Conservation (phyloP, 768 basidiomycete genomes). For the Lactarius hengduanensis region DNA sequence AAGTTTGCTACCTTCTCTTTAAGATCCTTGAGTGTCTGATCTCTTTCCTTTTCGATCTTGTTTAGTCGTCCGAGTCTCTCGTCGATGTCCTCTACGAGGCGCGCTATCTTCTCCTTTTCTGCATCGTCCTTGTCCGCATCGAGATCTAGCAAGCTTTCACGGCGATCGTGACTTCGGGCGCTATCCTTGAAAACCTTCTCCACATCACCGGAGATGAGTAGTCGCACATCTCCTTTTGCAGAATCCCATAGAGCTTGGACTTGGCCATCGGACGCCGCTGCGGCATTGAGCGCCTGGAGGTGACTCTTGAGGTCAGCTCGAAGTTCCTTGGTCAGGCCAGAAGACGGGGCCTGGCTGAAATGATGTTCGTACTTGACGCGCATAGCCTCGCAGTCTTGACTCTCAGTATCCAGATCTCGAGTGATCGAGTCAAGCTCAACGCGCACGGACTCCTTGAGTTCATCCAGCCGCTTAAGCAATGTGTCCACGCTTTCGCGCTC, state of each 20-base stretch:
- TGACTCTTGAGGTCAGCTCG: constrained; percentile 82
- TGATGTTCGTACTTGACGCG: constrained; percentile 82
- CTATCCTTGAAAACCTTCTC: constrained; percentile 65
- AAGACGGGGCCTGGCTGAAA: constrained; percentile 86
- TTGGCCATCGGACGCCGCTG: constrained; percentile 74
- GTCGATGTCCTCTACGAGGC: constrained; percentile 71
- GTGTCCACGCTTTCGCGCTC: constrained; percentile 64
- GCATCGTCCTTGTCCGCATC: constrained; percentile 66
- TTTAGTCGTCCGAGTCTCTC: constrained; percentile 73
- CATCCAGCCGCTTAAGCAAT: constrained; percentile 56
- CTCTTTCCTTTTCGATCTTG: constrained; percentile 82
- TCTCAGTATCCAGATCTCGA: constrained; percentile 76
- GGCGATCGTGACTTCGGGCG: constrained; percentile 39
- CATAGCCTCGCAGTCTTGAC: constrained; percentile 83
- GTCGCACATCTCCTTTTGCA: constrained; percentile 59
- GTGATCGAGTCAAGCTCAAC: constrained; percentile 60
- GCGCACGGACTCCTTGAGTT: constrained; percentile 56
- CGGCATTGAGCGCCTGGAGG: constrained; percentile 67
- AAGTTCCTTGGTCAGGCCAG: constrained; percentile 64
- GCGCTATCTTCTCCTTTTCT: constrained; percentile 65
- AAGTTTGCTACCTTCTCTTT: constrained; percentile 78
- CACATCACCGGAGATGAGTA: constrained; percentile 57
- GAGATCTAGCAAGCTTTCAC: constrained; percentile 64
- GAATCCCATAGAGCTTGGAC: constrained; percentile 71
- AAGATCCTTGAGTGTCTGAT: constrained; percentile 85